Conservation (phyloP, 2,329 filamentous ascomycete genomes). For the Aspergillus hortae region DNA sequence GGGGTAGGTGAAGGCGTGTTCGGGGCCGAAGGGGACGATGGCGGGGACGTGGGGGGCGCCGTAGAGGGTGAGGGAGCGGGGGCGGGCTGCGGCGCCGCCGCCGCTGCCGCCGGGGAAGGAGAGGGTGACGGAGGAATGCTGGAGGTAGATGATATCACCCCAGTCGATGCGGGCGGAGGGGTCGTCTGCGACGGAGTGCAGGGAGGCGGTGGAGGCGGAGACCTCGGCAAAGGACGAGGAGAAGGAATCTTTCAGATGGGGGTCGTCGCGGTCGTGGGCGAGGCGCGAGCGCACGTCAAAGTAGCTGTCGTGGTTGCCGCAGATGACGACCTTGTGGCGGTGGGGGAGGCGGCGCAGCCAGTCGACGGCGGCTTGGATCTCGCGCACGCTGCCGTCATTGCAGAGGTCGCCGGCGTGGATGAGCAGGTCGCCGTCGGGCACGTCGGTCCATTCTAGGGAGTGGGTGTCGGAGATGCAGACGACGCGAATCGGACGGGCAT, state of each 20-base stretch:
- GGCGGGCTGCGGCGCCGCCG: conserved; percentile 28
- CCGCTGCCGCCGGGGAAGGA: conserved; percentile 49
- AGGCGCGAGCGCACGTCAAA: conserved; percentile 66
- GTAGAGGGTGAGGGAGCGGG: conserved; percentile 66
- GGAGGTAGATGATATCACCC: conserved; percentile 68
- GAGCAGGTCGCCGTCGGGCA: conserved; percentile 74
- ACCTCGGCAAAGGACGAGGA: conserved; percentile 27
- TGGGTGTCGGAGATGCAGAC: conserved; percentile 93
- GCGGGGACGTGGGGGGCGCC: conserved; percentile 75
- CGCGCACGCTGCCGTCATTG: conserved; percentile 64
- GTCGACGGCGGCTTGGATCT: conserved; percentile 79
- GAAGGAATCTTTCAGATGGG: not conserved
- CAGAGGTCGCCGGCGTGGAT: conserved; percentile 88
- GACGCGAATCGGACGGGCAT: conserved; percentile 61
- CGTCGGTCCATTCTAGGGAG: conserved; percentile 46
- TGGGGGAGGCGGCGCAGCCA: conserved; percentile 76
- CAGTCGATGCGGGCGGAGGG: conserved; percentile 58
- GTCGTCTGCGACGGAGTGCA: conserved; percentile 38
- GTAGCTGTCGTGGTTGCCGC: conserved; percentile 86
- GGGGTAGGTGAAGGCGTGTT: conserved; percentile 76
- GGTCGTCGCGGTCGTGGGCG: conserved; percentile 49
- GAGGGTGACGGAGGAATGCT: conserved; percentile 64
- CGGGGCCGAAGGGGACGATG: conserved; percentile 61
- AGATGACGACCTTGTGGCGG: conserved; percentile 73
- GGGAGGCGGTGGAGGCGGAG: conserved; percentile 34